A percentile compares a stretch with the other conserved stretches of the same genome.
Conservation (phyloP, 192 early-diverging fungal species). For the Mortierella claussenii region DNA sequence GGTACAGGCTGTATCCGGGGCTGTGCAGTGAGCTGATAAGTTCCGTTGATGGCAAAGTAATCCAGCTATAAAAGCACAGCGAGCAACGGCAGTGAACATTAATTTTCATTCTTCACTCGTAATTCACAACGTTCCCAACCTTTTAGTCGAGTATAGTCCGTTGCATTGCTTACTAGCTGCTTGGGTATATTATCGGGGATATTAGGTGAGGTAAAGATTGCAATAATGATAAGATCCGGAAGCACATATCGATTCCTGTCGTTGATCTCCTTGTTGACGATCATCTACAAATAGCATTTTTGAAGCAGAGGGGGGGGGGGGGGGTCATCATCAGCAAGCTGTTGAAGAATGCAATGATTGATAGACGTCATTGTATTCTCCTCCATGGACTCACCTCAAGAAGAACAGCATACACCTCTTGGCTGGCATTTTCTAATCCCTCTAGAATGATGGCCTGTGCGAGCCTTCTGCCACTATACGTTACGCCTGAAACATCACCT, state of each 20-base stretch:
- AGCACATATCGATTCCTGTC: constrained; percentile 42
- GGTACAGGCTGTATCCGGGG: constrained; percentile 23
- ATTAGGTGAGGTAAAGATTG: constrained; percentile 35
- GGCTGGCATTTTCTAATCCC: constrained; percentile 47
- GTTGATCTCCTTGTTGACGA: constrained; percentile 49
- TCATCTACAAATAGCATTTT: constrained; percentile 34
- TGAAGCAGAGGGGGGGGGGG: no score
- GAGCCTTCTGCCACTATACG: constrained; percentile 31
- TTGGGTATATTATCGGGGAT: constrained; percentile 52
- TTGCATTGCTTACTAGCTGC: constrained; percentile 57
- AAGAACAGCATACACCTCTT: constrained; percentile 42
- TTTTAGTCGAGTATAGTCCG: no score
- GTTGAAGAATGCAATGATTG: no score
- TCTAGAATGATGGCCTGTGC: constrained; percentile 57
- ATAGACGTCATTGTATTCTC: no score
- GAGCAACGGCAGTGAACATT: no score
- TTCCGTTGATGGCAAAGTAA: constrained; percentile 49
- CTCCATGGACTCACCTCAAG: constrained; percentile 51
- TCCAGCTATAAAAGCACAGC: constrained; percentile 47
- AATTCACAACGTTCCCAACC: no score
- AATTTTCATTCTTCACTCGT: no score
- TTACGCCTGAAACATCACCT: constrained; percentile 28
- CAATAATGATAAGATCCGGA: constrained; percentile 51
- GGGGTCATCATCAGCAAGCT: no score
- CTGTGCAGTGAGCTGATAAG: constrained; percentile 29